Base-by-base conservation (phyloP, 495 filamentous ascomycete genomes). In the Penicillium egyptiacum region DNA sequence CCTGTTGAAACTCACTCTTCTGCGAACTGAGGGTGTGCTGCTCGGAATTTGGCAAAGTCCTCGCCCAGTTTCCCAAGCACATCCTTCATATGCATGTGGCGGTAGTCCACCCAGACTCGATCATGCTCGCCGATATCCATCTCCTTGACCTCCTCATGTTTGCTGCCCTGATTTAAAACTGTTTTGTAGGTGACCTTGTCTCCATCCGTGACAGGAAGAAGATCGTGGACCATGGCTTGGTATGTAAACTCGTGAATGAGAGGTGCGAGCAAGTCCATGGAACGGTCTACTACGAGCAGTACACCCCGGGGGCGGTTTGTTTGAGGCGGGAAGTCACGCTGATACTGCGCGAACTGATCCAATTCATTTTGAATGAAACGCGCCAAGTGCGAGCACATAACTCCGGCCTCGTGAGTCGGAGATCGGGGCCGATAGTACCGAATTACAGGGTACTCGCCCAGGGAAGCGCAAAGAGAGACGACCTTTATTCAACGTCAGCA, bases 61-160 rank as follows among this genome's bases (percentile, higher is more conserved):
- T 84, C 81, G 78, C 92, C 94, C 53, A 98, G 75, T 71, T 90
- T 96, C 58, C 90, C 91, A 60, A 98, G 90, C 10, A 96, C 93
- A 69, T 98, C 94, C 69, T 94, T 96, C 95, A 98, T 98, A 68
- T 98, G 94, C 55, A 86, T 79, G 71, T 98, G 94, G 46, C 95
- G 81, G 60, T 96, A 96, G 52, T 90, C 87, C 16, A 96, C 84
- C 94, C 94, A 98, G 28, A 98, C 86, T 60, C 84, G 87, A 69
- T 98, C 94, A 47, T 91, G 86, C 42, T 98, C 94, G 30, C 78
- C 78, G 47, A 98, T 88, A 56, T 92, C 88, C 81, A 96, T 88
- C 16, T 97, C 92, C 71, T 96, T 97, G 49, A 86, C 79, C 60
- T 94, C 84, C 39, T 86, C 82, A 46, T 85, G 81, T 0, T 70